Percentiles rank a stretch among this genome's conserved stretches.
phyloP scores from a whole-genome alignment of 2,329 filamentous ascomycete species.

The Colletotrichum sojae region DNA sequence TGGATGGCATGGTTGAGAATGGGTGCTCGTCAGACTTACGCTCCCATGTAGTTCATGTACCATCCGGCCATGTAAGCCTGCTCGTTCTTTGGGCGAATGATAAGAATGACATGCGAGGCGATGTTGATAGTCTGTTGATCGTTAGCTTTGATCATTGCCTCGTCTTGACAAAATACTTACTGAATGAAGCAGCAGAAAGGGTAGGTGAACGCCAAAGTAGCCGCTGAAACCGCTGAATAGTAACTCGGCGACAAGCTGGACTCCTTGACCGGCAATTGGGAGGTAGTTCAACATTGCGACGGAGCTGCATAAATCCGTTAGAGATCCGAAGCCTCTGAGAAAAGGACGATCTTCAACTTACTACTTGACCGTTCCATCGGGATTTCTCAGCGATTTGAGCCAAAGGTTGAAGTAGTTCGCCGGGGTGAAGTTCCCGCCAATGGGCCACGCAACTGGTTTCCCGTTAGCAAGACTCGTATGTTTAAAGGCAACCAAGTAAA shows the following conservation, averaged over 20 bases:
- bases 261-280: slow-evolving; percentile 22
- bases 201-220: slow-evolving; percentile 28
- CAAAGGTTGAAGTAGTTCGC: slow-evolving; percentile 31
- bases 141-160: neutral
- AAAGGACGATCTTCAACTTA: neutral
- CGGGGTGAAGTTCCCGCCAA: slow-evolving; percentile 30
- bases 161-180: neutral
- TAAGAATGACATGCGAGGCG: slow-evolving; percentile 23
- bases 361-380: slow-evolving; percentile 30
- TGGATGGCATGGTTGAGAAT: fast-evolving
- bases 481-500: neutral
- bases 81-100: slow-evolving; percentile 25
- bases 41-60: slow-evolving; percentile 38
- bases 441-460: slow-evolving; percentile 17
- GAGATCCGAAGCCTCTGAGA: neutral
- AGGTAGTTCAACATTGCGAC: slow-evolving; percentile 34
- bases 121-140: slow-evolving; percentile 14
- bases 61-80: slow-evolving; percentile 33
- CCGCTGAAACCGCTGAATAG: slow-evolving; percentile 29
- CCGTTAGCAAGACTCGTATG: neutral
- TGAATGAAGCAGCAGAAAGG: slow-evolving; percentile 25
- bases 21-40: neutral
- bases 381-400: slow-evolving; percentile 29
- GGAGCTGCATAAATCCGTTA: neutral
- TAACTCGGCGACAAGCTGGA: slow-evolving; percentile 27